Conservation (phyloP, 768 basidiomycete species). For the Rubroboletus pulcherrimus region DNA sequence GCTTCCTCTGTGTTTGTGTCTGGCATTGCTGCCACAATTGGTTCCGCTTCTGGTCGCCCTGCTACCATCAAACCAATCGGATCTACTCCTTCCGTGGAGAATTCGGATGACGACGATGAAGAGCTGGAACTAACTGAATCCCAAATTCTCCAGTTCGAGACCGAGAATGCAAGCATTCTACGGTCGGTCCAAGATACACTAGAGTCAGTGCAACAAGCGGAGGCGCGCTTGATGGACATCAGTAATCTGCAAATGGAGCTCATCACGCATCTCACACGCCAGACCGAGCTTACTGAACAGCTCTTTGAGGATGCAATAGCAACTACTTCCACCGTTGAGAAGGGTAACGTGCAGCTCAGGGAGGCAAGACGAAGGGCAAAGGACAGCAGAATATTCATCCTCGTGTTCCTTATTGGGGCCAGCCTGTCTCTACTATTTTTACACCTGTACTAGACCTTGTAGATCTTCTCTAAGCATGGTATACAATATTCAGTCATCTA, state of each 20-base stretch:
- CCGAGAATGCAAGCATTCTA: conserved; percentile 85
- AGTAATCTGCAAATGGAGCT: conserved; percentile 90
- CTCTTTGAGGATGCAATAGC: conserved; percentile 93
- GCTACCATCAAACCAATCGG: conserved; percentile 26
- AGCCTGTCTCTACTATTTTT: conserved; percentile 89
- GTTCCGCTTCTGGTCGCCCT: conserved; percentile 38
- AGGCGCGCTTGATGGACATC: conserved; percentile 89
- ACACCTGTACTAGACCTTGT: conserved; percentile 71
- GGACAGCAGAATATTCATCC: conserved; percentile 84
- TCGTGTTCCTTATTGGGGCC: conserved; percentile 90
- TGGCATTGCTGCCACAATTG: conserved; percentile 58
- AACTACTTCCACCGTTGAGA: conserved; percentile 79
- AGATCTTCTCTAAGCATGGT: not conserved
- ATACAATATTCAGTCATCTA: conserved; percentile 5
- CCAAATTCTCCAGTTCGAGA: conserved; percentile 90
- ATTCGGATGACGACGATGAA: conserved; percentile 66
- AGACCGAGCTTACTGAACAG: conserved; percentile 90
- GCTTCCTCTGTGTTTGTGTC: conserved; percentile 52
- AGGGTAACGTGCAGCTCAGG: conserved; percentile 85
- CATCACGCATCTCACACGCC: conserved; percentile 79
- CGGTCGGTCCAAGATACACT: conserved; percentile 82
- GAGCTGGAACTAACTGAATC: conserved; percentile 80
- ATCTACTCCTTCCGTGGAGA: conserved; percentile 35
- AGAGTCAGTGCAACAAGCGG: conserved; percentile 87
- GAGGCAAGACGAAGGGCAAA: conserved; percentile 85